Evolutionary conservation across 1,139 yeast genomes (phyloP), one percentile per base, ranked within the genome.

Genomic region (Sugiyamaella japonica): DNA sequence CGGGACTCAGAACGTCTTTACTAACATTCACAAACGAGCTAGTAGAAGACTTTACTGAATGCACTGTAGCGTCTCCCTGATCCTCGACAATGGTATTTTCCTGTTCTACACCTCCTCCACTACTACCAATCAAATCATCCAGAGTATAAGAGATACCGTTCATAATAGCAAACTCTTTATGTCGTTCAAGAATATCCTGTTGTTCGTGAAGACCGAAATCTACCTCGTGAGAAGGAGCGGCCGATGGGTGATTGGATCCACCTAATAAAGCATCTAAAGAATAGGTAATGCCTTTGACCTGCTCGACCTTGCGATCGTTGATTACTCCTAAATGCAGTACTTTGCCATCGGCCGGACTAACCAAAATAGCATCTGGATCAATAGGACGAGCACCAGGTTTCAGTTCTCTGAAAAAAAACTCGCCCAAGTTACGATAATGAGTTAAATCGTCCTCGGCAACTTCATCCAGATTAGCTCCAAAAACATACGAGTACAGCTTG

Each of bases 231-330:
- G 80, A 71, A 1, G 89, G 89, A 0, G 87, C 89, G 3, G 86
- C 86, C 50, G 81, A 69, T 68, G 60, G 75, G 31, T 53, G 56
- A 32, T 66, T 61, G 1, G 70, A 65, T 39, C 68, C 68, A 1
- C 99, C 99, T 51, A 95, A 77, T 52, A 95, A 80, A 7, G 96
- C 95, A 63, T 89, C 95, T 13, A 93, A 79, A 1, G 96, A 86
- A 70, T 95, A 95, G 0, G 96, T 89, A 80, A 93, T 82, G 7
- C 99, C 99, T 73, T 95, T 95, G 48, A 95, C 98, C 70, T 93
- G 98, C 71, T 93, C 98, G 57, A 95, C 90, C 41, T 96, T 95
- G 6, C 69, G 62, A 56, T 85, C 86, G 56, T 76, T 73, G 52
- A 91, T 89, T 28, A 82, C 76, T 42, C 99, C 99, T 61, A 89